A percentile compares a stretch with the other conserved stretches of the same genome.
These are phyloP conservation scores for Mycena rebaudengoi DNA, from an alignment of 768 basidiomycete species.

Conservation along the genomic window DNA sequence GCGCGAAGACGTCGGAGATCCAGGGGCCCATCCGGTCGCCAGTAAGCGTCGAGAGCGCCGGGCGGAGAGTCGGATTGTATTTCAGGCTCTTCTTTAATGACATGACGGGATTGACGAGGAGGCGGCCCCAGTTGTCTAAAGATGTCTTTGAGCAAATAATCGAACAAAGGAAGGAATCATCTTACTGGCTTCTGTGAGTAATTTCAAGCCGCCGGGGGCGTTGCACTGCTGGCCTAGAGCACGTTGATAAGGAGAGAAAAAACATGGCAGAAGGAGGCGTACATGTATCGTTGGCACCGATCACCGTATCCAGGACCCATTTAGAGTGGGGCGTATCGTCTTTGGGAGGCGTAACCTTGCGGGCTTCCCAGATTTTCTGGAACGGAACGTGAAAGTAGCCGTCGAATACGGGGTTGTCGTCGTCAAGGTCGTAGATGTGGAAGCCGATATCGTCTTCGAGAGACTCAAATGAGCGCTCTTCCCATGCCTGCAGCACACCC, in stretches of 20 bases:
- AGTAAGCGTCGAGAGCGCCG: not conserved
- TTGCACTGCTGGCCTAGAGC: conserved; percentile 24
- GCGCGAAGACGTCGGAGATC: not conserved
- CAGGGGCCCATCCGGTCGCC: not conserved
- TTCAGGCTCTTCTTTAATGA: not conserved
- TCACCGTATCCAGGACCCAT: not conserved
- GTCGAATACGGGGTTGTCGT: not conserved
- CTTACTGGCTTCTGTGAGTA: conserved; percentile 13
- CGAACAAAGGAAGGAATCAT: not conserved
- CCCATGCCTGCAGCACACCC: not conserved
- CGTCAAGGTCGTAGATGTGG: not conserved
- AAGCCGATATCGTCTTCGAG: not conserved
- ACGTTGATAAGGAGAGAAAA: not conserved
- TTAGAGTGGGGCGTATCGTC: conserved; percentile 1
- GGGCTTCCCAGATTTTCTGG: not conserved
- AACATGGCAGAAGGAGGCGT: not conserved
- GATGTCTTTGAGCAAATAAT: not conserved
- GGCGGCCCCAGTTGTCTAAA: conserved; percentile 2
- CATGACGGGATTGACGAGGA: not conserved
- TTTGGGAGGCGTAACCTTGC: conserved; percentile 8
- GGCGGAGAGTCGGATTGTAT: not conserved
- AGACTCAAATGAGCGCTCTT: not conserved
- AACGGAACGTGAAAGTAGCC: conserved; percentile 4
- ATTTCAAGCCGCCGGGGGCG: not conserved
- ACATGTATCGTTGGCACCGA: conserved; percentile 12